Percentiles rank a stretch among this genome's conserved stretches.
Evolutionary conservation across 345 rosid species (phyloP).

Genomic region (Euclidium syriacum): DNA sequence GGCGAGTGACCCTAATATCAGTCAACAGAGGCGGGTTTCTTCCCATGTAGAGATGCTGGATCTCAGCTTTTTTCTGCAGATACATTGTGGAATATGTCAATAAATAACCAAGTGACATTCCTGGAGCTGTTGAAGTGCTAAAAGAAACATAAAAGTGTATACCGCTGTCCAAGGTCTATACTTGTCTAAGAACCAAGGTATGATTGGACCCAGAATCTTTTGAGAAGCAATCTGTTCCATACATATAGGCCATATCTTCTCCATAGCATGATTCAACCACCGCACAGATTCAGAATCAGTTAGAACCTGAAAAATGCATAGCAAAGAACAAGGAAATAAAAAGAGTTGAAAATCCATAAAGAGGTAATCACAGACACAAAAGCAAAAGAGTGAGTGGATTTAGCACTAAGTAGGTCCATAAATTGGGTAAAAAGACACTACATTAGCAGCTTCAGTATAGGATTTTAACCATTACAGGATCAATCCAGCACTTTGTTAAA

Average conservation of each 20-base stretch:
- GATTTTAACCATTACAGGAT: background rate
- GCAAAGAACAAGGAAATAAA: background rate
- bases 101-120: background rate
- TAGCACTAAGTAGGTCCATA: background rate
- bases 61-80: constrained; percentile 70
- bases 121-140: background rate
- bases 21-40: constrained; percentile 78
- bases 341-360: background rate
- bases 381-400: background rate
- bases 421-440: background rate
- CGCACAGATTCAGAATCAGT: constrained; percentile 87
- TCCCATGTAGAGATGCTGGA: constrained; percentile 83
- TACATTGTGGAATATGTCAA: constrained; percentile 12
- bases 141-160: constrained; percentile 13
- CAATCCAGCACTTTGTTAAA: no score
- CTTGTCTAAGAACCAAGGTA: constrained; percentile 96
- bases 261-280: constrained; percentile 87
- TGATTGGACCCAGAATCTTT: constrained; percentile 81
- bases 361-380: background rate
- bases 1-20: constrained; percentile 70
- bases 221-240: constrained; percentile 87
- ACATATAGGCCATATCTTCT: constrained; percentile 92
- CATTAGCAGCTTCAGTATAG: background rate
- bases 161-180: constrained; percentile 99
- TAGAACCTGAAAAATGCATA: constrained; percentile 42